phyloP scores from a whole-genome alignment of 768 basidiomycete genomes.

The Favolaschia claudopus region DNA sequence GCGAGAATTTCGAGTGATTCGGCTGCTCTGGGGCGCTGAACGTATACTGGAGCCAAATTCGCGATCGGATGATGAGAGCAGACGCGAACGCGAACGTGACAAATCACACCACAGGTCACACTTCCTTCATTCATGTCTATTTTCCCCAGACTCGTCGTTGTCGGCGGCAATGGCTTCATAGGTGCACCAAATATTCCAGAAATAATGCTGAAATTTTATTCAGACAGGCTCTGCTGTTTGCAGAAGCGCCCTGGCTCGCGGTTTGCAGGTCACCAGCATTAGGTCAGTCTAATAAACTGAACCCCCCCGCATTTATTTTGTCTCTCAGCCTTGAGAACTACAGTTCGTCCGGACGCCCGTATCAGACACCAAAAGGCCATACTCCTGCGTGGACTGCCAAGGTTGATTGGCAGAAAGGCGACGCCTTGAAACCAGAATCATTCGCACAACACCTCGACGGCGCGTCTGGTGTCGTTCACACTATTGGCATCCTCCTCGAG shows the following conservation, averaged over 20 bases:
- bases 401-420: constrained; percentile 87
- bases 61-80: no score
- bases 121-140: no score
- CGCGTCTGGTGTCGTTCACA: constrained; percentile 87
- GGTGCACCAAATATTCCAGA: constrained; percentile 51
- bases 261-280: constrained; percentile 89
- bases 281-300: constrained; percentile 57
- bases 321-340: not conserved
- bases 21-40: no score
- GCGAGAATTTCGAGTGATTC: no score
- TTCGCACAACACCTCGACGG: constrained; percentile 74
- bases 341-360: constrained; percentile 89
- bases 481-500: constrained; percentile 90
- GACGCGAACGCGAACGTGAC: no score
- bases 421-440: constrained; percentile 79
- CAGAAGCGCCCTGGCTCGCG: constrained; percentile 82
- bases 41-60: no score
- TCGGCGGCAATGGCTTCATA: constrained; percentile 99
- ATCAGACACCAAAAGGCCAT: constrained; percentile 89
- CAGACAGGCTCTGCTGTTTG: constrained; percentile 89
- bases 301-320: not conserved
- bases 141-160: constrained; percentile 67
- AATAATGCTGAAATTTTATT: constrained; percentile 14
- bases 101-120: no score
- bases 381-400: constrained; percentile 84